Percentiles rank a stretch among this genome's conserved stretches.
Evolutionary conservation across 352 stramenopile species (phyloP).

Genomic region (Pythium biforme): DNA sequence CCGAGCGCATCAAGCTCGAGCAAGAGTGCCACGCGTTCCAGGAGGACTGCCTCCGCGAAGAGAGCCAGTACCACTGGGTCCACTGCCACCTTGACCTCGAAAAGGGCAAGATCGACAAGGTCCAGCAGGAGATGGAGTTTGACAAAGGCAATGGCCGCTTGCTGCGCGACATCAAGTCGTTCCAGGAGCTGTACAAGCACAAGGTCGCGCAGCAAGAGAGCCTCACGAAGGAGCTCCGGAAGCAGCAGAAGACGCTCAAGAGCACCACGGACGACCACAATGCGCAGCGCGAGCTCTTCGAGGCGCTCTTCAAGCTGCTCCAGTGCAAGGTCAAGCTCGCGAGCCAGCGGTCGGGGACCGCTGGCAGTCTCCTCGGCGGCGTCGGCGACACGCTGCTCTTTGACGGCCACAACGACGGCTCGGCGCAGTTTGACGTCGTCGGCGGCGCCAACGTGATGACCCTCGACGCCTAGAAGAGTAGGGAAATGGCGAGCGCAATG

Average conservation of each 20-base stretch:
- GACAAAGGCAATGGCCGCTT: constrained; percentile 75
- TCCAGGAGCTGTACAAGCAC: constrained; percentile 90
- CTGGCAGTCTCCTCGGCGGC: constrained; percentile 8
- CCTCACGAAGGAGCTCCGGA: constrained; percentile 87
- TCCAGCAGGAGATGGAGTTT: constrained; percentile 87
- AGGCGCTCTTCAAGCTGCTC: constrained; percentile 78
- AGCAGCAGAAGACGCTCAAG: constrained; percentile 90
- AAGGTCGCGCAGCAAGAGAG: constrained; percentile 90
- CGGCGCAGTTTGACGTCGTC: constrained; percentile 73
- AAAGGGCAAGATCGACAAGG: constrained; percentile 69
- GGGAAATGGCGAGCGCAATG: no score
- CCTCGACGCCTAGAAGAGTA: constrained; percentile 52
- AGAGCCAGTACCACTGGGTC: constrained; percentile 85
- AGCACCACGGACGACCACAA: constrained; percentile 68
- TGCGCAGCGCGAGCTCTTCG: constrained; percentile 85
- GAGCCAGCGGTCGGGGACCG: constrained; percentile 19
- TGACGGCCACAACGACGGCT: constrained; percentile 53
- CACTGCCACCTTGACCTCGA: constrained; percentile 78
- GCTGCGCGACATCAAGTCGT: constrained; percentile 85
- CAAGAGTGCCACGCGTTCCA: constrained; percentile 88
- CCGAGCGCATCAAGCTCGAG: constrained; percentile 89
- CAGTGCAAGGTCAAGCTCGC: constrained; percentile 71
- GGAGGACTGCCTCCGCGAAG: constrained; percentile 85
- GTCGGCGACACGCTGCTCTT: constrained; percentile 40
- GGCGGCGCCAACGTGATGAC: constrained; percentile 86